phyloP scores from a whole-genome alignment of 1,284 basidiomycete genomes.

The Mycena citricolor region DNA sequence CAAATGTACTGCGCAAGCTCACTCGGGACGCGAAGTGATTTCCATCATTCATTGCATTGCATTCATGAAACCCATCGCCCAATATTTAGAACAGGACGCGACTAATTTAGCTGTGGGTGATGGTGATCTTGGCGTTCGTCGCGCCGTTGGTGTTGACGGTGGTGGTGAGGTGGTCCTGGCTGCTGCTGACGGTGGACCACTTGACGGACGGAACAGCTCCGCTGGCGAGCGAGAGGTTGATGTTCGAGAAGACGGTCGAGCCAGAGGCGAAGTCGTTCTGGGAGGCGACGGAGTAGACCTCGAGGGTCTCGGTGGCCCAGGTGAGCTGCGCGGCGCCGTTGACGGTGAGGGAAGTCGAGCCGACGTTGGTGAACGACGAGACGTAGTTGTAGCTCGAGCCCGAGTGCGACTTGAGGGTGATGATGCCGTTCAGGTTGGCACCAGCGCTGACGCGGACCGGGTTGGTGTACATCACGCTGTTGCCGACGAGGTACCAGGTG shows the following conservation, averaged over 20 bases:
- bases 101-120: slow-evolving; percentile 6
- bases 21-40: no score
- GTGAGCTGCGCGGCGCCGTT: slow-evolving; percentile 5
- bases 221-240: slow-evolving; percentile 4
- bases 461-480: background rate
- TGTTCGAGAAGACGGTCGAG: slow-evolving; percentile 6
- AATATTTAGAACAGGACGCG: no score
- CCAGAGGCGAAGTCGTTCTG: slow-evolving; percentile 8
- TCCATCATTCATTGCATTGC: no score
- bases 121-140: slow-evolving; percentile 8
- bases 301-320: slow-evolving; percentile 10
- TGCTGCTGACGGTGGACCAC: slow-evolving; percentile 3
- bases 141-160: slow-evolving; percentile 5
- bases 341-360: slow-evolving; percentile 1
- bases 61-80: no score
- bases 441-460: background rate
- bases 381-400: slow-evolving; percentile 11
- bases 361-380: slow-evolving; percentile 7
- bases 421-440: slow-evolving; percentile 8
- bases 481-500: slow-evolving; percentile 6
- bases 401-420: slow-evolving; percentile 11
- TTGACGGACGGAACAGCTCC: background rate
- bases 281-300: background rate
- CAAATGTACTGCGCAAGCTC: no score
- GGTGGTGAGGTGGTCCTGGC: slow-evolving; percentile 3